These are phyloP conservation scores for Phlyctochytrium arcticum DNA, from an alignment of 192 early-diverging fungal genomes.

Conservation along the genomic window DNA sequence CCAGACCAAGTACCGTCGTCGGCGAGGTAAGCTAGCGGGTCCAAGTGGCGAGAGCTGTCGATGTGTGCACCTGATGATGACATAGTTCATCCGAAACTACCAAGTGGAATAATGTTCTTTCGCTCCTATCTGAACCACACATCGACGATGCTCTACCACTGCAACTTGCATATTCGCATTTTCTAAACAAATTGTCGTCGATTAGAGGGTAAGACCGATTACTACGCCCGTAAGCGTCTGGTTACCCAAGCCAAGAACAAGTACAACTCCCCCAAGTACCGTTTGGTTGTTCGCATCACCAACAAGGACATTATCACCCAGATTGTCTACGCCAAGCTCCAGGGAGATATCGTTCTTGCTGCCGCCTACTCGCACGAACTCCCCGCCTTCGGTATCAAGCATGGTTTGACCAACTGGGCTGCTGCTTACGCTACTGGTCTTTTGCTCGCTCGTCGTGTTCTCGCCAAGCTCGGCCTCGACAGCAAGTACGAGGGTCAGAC, in stretches of 20 bases:
- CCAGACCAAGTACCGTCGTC: constrained; percentile 99
- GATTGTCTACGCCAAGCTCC: constrained; percentile 96
- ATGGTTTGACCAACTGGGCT: constrained; percentile 99
- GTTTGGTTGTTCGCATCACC: constrained; percentile 98
- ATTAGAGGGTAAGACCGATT: constrained; percentile 99
- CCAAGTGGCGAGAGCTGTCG: not conserved
- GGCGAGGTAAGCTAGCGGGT: constrained; percentile 72
- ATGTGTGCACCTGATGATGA: constrained; percentile 58
- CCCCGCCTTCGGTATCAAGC: constrained; percentile 89
- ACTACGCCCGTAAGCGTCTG: constrained; percentile 98
- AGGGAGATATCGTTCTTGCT: constrained; percentile 92
- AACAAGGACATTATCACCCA: constrained; percentile 96
- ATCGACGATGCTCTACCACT: too few species aligned
- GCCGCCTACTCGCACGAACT: constrained; percentile 98
- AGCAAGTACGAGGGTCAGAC: constrained; percentile 95
- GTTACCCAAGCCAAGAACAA: constrained; percentile 99
- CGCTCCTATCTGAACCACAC: constrained; percentile 79
- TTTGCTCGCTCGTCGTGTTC: constrained; percentile 90
- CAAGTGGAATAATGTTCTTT: constrained; percentile 66
- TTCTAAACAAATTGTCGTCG: not conserved
- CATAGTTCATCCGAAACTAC: constrained; percentile 78
- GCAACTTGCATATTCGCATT: not conserved
- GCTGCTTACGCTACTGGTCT: constrained; percentile 98
- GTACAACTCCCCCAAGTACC: constrained; percentile 99
- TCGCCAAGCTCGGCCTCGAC: constrained; percentile 90